phyloP scores from a whole-genome alignment of 1,284 basidiomycete genomes.

The Pseudozyma hubeiensis region DNA sequence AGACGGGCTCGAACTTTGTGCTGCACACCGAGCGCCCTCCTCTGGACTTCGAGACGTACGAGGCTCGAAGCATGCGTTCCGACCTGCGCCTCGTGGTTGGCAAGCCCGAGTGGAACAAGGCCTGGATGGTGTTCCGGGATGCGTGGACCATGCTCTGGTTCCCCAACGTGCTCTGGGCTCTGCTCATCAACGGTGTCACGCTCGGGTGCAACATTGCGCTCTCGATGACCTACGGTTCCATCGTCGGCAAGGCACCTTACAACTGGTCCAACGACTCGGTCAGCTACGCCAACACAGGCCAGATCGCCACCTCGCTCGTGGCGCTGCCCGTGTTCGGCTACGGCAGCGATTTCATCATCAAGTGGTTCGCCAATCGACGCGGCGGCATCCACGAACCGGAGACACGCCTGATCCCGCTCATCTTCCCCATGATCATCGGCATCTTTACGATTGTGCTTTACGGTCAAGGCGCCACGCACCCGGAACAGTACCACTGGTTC shows the following conservation, averaged over 20 bases:
- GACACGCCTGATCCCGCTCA: constrained; percentile 14
- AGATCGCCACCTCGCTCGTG: constrained; percentile 19
- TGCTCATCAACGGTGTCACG: constrained; percentile 21
- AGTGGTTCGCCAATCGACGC: constrained; percentile 19
- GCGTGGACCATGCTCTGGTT: constrained; percentile 12
- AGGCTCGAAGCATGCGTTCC: constrained; percentile 12
- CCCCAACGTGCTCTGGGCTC: constrained; percentile 14
- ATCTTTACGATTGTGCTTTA: constrained; percentile 17
- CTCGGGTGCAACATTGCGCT: constrained; percentile 17
- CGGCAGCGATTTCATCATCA: constrained; percentile 22
- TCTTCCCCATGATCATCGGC: constrained; percentile 15
- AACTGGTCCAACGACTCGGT: constrained; percentile 11
- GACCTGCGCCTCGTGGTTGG: constrained; percentile 17
- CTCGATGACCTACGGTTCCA: constrained; percentile 12
- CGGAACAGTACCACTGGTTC: constrained; percentile 21
- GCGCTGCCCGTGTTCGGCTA: constrained; percentile 17
- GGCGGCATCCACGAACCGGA: constrained; percentile 25
- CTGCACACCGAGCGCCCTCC: constrained; percentile 17
- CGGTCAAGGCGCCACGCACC: constrained; percentile 13
- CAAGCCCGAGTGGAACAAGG: constrained; percentile 19
- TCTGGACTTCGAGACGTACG: constrained; percentile 7
- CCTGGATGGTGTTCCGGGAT: constrained; percentile 15
- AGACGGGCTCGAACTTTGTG: not conserved
- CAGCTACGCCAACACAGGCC: constrained; percentile 16
- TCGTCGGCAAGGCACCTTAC: constrained; percentile 11